Conservation (phyloP, 768 basidiomycete species). For the Tricholoma hemisulphureum region DNA sequence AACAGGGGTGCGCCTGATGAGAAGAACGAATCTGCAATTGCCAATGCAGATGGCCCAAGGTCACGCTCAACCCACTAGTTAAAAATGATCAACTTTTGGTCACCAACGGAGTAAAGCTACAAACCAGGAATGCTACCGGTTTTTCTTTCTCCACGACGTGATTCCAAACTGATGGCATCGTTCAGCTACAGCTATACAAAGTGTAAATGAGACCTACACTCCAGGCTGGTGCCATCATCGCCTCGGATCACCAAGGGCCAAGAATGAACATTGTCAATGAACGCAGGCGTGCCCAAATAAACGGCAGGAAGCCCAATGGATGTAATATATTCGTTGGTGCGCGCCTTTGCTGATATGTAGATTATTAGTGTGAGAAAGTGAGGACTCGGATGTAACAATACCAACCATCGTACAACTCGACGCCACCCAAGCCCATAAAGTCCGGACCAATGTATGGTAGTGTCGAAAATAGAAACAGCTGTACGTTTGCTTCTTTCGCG, state of each 20-base stretch:
- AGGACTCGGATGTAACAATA: too few relatives aligned
- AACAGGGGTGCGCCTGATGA: too few relatives aligned
- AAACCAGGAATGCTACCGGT: too few relatives aligned
- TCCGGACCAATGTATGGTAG: conserved; percentile 16
- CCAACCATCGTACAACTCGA: conserved; percentile 13
- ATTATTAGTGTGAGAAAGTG: background rate
- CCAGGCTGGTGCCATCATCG: conserved; percentile 6
- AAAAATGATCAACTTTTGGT: too few relatives aligned
- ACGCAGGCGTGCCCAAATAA: conserved; percentile 14
- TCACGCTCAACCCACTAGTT: too few relatives aligned
- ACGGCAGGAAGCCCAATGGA: conserved; percentile 14
- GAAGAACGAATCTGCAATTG: too few relatives aligned
- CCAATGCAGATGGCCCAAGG: too few relatives aligned
- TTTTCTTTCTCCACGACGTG: too few relatives aligned
- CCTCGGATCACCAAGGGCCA: conserved; percentile 13
- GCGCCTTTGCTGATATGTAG: conserved; percentile 11
- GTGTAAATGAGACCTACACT: conserved; percentile 2
- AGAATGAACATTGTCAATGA: conserved; percentile 14
- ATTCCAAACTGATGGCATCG: too few relatives aligned
- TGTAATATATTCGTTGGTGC: conserved; percentile 14
- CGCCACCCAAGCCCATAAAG: conserved; percentile 16
- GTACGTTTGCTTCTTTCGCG: conserved; percentile 13
- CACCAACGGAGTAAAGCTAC: too few relatives aligned
- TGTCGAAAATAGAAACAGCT: conserved; percentile 15
- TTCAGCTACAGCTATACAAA: too few relatives aligned